Conservation (phyloP, 257 asterid species). For the Solanum chilense region DNA sequence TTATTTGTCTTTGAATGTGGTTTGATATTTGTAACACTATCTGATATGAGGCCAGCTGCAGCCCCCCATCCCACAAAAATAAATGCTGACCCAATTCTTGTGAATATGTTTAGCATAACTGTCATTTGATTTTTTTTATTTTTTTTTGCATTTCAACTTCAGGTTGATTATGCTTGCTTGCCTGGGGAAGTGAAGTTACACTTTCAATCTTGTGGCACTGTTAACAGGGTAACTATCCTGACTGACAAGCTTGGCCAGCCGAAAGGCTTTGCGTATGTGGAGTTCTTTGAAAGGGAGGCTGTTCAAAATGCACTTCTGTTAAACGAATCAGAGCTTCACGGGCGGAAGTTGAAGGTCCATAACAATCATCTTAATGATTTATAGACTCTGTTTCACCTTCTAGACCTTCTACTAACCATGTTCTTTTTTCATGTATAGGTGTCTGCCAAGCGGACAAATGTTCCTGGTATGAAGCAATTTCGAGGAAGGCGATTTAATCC, state of each 20-base stretch:
- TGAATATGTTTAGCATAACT: background rate
- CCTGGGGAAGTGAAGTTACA: constrained; percentile 53
- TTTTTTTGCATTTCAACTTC: background rate
- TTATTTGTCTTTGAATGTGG: background rate
- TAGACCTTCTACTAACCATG: background rate
- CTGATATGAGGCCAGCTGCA: background rate
- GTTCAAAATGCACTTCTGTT: constrained; percentile 33
- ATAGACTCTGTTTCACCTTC: background rate
- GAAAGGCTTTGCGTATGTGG: constrained; percentile 48
- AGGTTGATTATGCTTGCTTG: constrained; percentile 44
- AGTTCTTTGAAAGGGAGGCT: constrained; percentile 35
- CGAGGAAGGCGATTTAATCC: constrained; percentile 38
- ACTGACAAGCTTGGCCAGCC: constrained; percentile 38
- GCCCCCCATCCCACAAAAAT: background rate
- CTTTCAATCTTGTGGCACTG: constrained; percentile 40
- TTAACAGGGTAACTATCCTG: constrained; percentile 40
- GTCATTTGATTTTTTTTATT: background rate
- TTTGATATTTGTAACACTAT: background rate
- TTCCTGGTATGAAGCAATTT: constrained; percentile 50
- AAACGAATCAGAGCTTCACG: constrained; percentile 37
- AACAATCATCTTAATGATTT: background rate
- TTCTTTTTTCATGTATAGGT: constrained; percentile 18
- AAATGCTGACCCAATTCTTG: background rate
- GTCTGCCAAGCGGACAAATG: constrained; percentile 44
- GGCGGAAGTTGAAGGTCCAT: constrained; percentile 42